Conservation (phyloP, 305 asterid species). For the Coffea humblotiana region DNA sequence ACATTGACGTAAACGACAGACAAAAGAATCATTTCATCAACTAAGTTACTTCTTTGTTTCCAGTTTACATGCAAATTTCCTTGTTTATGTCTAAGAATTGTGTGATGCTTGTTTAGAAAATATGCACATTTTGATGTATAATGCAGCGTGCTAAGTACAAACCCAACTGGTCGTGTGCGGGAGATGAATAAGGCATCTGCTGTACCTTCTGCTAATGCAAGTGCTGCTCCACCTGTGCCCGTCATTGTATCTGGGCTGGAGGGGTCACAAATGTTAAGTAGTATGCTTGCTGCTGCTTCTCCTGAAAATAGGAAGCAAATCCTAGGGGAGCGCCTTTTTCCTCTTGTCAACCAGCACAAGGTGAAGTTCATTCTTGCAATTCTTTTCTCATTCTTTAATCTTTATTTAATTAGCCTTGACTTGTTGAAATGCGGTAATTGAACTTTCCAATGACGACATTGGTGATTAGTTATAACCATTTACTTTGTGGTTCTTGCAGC, state of each 20-base stretch:
- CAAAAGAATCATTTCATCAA: neutral
- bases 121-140: constrained; percentile 12
- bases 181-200: constrained; percentile 33
- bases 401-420: neutral
- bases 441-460: neutral
- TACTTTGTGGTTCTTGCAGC: constrained; percentile 41
- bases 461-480: neutral
- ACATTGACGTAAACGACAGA: neutral
- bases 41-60: neutral
- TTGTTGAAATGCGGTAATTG: neutral
- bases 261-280: constrained; percentile 60
- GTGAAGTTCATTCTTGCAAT: constrained; percentile 26
- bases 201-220: constrained; percentile 25
- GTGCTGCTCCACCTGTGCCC: constrained; percentile 33
- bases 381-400: neutral
- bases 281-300: constrained; percentile 65
- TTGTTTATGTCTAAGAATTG: neutral
- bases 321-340: constrained; percentile 77
- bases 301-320: constrained; percentile 75
- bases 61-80: neutral
- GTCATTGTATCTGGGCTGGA: constrained; percentile 41
- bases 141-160: constrained; percentile 41
- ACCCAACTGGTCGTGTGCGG: constrained; percentile 23
- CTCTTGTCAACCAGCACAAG: constrained; percentile 67
- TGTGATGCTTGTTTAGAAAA: neutral